Evolutionary conservation across 2,329 filamentous ascomycete genomes (phyloP).

Genomic region (Diaporthe aspalathi): DNA sequence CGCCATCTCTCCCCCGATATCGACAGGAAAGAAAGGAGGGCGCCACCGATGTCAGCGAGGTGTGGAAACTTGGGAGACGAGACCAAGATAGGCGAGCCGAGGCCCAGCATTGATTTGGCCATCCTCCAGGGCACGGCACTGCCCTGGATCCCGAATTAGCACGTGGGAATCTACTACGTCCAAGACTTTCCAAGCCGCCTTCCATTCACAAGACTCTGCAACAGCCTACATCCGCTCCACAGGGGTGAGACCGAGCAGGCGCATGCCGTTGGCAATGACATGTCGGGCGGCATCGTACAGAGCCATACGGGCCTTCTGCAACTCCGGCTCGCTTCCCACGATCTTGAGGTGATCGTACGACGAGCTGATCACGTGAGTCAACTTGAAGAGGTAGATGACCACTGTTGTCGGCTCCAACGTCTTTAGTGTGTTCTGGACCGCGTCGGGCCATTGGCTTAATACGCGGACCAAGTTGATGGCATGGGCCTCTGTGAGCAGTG

Average conservation of each 20-base stretch:
- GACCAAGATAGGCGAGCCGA: neutral
- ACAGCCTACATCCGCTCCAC: slow-evolving; percentile 67
- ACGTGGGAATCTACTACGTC: neutral
- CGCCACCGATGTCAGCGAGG: neutral
- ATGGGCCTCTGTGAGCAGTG: slow-evolving; percentile 77
- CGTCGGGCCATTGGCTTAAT: slow-evolving; percentile 87
- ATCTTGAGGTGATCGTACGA: slow-evolving; percentile 87
- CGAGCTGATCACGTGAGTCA: slow-evolving; percentile 82
- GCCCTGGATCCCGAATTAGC: neutral
- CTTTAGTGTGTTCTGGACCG: slow-evolving; percentile 84
- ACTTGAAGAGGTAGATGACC: slow-evolving; percentile 80
- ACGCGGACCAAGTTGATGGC: slow-evolving; percentile 79
- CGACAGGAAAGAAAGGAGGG: neutral
- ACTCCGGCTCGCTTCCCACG: slow-evolving; percentile 79
- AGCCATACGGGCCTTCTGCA: slow-evolving; percentile 79
- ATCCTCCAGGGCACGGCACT: neutral
- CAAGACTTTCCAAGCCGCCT: neutral
- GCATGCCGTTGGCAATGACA: slow-evolving; percentile 86
- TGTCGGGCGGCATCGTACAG: slow-evolving; percentile 81
- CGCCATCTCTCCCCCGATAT: neutral
- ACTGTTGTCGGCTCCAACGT: slow-evolving; percentile 75
- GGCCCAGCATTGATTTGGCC: neutral
- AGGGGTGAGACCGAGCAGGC: slow-evolving; percentile 79
- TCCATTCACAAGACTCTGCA: neutral
- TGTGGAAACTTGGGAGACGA: neutral